Evolutionary conservation across 2,329 filamentous ascomycete species (phyloP).

Genomic region (Nectriaceae sp.): DNA sequence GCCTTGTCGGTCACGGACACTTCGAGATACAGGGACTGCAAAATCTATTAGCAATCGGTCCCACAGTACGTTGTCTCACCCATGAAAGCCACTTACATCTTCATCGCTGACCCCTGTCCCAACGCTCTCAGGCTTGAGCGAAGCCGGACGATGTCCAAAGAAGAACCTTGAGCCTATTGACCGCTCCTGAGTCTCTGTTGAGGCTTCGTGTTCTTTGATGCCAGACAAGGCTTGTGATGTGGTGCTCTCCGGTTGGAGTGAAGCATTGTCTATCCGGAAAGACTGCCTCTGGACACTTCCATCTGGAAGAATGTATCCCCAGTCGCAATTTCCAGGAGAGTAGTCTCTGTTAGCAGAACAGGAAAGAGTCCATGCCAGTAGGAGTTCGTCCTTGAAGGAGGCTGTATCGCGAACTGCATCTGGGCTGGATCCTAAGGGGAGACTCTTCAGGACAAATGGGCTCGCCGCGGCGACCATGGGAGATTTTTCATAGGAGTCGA

Average conservation of each 20-base stretch:
- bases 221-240: constrained; percentile 13
- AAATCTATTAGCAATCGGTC: constrained; percentile 1
- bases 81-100: constrained; percentile 13
- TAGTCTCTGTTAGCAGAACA: constrained; percentile 9
- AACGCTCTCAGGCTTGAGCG: constrained; percentile 1
- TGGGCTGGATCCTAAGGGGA: constrained; percentile 7
- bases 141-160: constrained; percentile 8
- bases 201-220: constrained; percentile 9
- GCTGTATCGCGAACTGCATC: constrained; percentile 7
- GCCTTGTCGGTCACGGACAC: constrained; percentile 15
- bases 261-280: constrained; percentile 12
- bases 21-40: constrained; percentile 14
- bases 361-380: constrained; percentile 15
- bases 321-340: constrained; percentile 7
- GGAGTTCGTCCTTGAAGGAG: constrained; percentile 11
- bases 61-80: background rate
- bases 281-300: constrained; percentile 13
- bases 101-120: background rate
- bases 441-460: constrained; percentile 10
- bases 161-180: constrained; percentile 11
- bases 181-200: constrained; percentile 1
- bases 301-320: constrained; percentile 16
- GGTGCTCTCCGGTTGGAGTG: constrained; percentile 10
- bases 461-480: constrained; percentile 1
- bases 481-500: constrained; percentile 7